Evolutionary conservation across 2,329 filamentous ascomycete species (phyloP).

Genomic region (Colletotrichum sp.): DNA sequence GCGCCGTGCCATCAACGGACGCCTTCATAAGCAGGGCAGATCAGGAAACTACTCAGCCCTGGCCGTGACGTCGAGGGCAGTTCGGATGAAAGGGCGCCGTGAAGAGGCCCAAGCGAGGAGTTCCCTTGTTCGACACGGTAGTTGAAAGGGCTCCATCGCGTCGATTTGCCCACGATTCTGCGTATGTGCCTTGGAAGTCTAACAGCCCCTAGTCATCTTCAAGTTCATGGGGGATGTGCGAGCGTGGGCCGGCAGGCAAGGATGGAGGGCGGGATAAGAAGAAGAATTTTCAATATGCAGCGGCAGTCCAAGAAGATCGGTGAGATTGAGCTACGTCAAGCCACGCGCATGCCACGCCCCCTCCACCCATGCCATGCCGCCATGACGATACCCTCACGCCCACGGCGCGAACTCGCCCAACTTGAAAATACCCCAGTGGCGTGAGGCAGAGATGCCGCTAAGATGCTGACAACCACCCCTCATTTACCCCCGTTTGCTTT

Average conservation of each 20-base stretch:
- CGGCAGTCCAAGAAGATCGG: neutral
- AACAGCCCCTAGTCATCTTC: neutral
- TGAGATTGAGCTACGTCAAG: neutral
- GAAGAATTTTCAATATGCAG: neutral
- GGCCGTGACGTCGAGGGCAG: neutral
- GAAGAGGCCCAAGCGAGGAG: neutral
- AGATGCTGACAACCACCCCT: neutral
- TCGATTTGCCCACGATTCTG: neutral
- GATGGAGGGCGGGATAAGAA: neutral
- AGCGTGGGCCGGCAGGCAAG: neutral
- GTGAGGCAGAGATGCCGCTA: neutral
- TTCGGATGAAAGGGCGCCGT: neutral
- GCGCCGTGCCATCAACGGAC: neutral
- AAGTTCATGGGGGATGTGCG: neutral
- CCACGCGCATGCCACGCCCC: neutral
- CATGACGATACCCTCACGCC: constrained; percentile 7
- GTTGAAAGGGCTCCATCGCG: neutral
- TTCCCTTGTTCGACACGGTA: neutral
- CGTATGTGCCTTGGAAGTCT: neutral
- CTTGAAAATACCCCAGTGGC: neutral
- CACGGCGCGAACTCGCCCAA: neutral
- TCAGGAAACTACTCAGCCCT: neutral
- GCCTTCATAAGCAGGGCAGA: neutral
- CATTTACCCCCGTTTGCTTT: neutral
- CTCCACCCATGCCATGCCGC: neutral